Evolutionary conservation across 2,329 filamentous ascomycete genomes (phyloP), one percentile per base, ranked within the genome.

Genomic region (Sporothrix inflata): DNA sequence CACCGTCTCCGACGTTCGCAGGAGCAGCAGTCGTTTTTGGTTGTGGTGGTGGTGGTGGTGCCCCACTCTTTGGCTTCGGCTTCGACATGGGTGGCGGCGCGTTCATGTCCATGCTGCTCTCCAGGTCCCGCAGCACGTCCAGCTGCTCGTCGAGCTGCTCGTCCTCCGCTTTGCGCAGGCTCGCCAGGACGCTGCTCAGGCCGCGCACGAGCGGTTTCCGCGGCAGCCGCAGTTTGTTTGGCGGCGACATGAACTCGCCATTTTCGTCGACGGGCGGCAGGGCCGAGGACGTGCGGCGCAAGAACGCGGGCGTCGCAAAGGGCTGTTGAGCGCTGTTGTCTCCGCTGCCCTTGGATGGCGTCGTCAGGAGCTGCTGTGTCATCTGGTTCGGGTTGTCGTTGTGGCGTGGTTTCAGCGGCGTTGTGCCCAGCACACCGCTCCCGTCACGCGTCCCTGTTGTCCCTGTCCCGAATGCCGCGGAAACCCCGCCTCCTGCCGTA

Each of bases 181-280:
- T 88, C 24, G 91, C 90, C 27, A 95, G 90, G 75, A 94, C 91
- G 74, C 88, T 90, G 78, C 92, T 94, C 71, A 96, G 81, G 38
- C 91, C 91, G 72, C 91, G 86, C 1, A 88, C 88, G n/a, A 92
- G 81, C 9, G 88, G 87, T 76, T 89, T 90, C 53, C 84, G 84
- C 2, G 87, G 89, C 34, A 89, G 79, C 47, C 85, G 82, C 3
- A 88, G 77, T 0, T 86, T 87, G 3, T 83, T 82, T 0, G 85
- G 82, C 1, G 81, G 82, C n/a, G 82, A 79, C 72, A 85, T 51
- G 49, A 75, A 85, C 69, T 85, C 79, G 38, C 82, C 84, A 72
- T 88, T 86, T 76, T 92, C 90, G 73, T 87, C 84, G 0, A 91
- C 83, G 0, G 84, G 80, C 0, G 86, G 83, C 63, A 89, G 65